Evolutionary conservation across 2,329 filamentous ascomycete genomes (phyloP).

Genomic region (Plectosphaerella plurivora): DNA sequence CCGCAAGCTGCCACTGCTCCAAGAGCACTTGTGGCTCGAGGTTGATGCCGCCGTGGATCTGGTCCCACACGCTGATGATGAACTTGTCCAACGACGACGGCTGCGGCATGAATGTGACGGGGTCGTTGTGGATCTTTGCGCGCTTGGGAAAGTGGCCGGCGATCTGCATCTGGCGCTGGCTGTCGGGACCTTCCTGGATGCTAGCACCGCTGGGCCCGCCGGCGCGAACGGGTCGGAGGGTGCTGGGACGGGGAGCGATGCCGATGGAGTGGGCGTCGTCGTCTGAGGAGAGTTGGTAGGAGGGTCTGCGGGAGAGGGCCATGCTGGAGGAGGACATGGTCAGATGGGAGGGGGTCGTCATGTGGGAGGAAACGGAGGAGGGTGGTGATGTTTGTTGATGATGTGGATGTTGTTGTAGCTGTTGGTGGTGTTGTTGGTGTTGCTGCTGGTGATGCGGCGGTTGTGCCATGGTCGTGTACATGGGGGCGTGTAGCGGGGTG

Average conservation of each 20-base stretch:
- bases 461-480: neutral
- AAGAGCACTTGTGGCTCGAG: constrained; percentile 21
- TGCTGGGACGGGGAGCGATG: neutral
- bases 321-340: neutral
- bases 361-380: neutral
- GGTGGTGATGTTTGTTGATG: too few species aligned
- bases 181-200: constrained; percentile 8
- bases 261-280: neutral
- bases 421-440: too few species aligned
- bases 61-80: constrained; percentile 26
- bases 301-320: neutral
- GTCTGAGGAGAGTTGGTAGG: neutral
- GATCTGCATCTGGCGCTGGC: constrained; percentile 12
- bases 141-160: constrained; percentile 14
- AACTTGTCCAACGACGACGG: constrained; percentile 21
- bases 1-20: constrained; percentile 18
- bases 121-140: constrained; percentile 7
- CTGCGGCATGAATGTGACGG: constrained; percentile 7
- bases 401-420: too few species aligned
- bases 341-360: neutral
- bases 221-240: constrained; percentile 4
- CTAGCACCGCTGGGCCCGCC: neutral
- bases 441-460: neutral
- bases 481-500: neutral
- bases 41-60: constrained; percentile 22